These are phyloP conservation scores for Fusarium setosum DNA, from an alignment of 2,329 filamentous ascomycete species.

Conservation along the genomic window DNA sequence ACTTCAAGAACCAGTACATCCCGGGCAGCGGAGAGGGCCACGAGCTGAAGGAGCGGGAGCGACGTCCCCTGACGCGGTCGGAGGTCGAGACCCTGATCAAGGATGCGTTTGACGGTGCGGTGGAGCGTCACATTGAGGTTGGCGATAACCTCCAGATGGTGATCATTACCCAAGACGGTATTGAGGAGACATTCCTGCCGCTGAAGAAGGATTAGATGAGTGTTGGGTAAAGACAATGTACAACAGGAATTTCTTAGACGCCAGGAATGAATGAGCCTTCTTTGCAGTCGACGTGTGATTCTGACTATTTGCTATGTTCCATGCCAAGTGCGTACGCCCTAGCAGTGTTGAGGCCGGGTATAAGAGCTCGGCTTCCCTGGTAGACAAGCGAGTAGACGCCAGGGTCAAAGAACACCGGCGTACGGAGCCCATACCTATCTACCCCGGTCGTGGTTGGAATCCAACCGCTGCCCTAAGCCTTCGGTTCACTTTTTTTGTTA, in stretches of 20 bases:
- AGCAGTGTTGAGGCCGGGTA: background rate
- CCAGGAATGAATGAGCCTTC: slow-evolving; percentile 37
- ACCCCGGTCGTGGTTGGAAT: no score
- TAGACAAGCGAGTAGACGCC: no score
- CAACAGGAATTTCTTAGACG: slow-evolving; percentile 43
- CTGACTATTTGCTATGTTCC: background rate
- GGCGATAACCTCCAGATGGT: slow-evolving; percentile 97
- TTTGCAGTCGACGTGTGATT: background rate
- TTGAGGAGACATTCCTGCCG: slow-evolving; percentile 84
- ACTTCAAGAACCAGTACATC: slow-evolving; percentile 98
- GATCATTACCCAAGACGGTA: slow-evolving; percentile 87
- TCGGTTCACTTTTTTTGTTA: no score
- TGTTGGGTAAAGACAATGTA: slow-evolving; percentile 44
- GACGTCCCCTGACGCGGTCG: slow-evolving; percentile 75
- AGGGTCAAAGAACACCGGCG: no score
- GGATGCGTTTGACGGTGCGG: slow-evolving; percentile 97
- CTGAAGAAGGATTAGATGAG: slow-evolving; percentile 86
- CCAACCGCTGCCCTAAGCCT: no score
- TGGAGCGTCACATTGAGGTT: slow-evolving; percentile 99
- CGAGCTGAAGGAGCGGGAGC: slow-evolving; percentile 77
- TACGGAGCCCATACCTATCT: no score
- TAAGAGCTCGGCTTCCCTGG: background rate
- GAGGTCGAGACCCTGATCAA: slow-evolving; percentile 90
- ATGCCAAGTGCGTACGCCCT: slow-evolving; percentile 5
- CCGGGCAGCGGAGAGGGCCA: slow-evolving; percentile 88